phyloP scores from a whole-genome alignment of 108 stramenopile genomes.

The Skeletonema marinoi region DNA sequence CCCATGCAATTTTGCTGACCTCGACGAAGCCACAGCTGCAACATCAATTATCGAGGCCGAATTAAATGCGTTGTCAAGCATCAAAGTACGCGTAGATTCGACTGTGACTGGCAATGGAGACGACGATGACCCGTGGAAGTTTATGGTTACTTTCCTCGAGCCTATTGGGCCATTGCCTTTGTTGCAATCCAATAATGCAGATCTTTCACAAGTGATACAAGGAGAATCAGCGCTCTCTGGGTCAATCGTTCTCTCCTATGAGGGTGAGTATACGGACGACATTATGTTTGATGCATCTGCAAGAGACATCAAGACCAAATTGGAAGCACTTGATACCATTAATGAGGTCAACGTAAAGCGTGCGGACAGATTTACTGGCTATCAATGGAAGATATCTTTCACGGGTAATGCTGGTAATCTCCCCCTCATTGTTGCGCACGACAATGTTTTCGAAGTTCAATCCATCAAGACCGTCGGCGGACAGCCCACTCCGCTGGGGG shows the following conservation, averaged over 20 bases:
- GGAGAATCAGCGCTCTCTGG: slow-evolving; percentile 65
- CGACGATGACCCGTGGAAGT: slow-evolving; percentile 24
- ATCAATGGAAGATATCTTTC: slow-evolving; percentile 81
- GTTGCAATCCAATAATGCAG: slow-evolving; percentile 34
- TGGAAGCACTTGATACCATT: slow-evolving; percentile 60
- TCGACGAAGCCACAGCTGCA: slow-evolving; percentile 16
- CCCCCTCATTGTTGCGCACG: slow-evolving; percentile 50
- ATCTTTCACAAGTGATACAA: slow-evolving; percentile 38
- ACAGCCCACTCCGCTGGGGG: slow-evolving; percentile 78
- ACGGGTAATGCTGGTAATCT: slow-evolving; percentile 75
- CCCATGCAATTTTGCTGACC: slow-evolving; percentile 27
- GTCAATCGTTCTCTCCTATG: slow-evolving; percentile 71
- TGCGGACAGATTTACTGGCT: slow-evolving; percentile 54
- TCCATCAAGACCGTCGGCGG: slow-evolving; percentile 63
- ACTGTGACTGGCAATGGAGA: slow-evolving; percentile 11
- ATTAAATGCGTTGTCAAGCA: slow-evolving; percentile 24
- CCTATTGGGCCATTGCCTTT: slow-evolving; percentile 72
- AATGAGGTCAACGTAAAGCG: slow-evolving; percentile 53
- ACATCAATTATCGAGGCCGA: slow-evolving; percentile 7
- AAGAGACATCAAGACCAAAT: slow-evolving; percentile 46
- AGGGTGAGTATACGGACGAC: slow-evolving; percentile 59
- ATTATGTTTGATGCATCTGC: slow-evolving; percentile 74
- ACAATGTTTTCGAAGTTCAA: slow-evolving; percentile 62
- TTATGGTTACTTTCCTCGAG: slow-evolving; percentile 58
- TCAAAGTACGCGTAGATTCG: slow-evolving; percentile 29